These are phyloP conservation scores for Mortierella sp. DNA, from an alignment of 371 early-diverging fungal species.

Conservation along the genomic window DNA sequence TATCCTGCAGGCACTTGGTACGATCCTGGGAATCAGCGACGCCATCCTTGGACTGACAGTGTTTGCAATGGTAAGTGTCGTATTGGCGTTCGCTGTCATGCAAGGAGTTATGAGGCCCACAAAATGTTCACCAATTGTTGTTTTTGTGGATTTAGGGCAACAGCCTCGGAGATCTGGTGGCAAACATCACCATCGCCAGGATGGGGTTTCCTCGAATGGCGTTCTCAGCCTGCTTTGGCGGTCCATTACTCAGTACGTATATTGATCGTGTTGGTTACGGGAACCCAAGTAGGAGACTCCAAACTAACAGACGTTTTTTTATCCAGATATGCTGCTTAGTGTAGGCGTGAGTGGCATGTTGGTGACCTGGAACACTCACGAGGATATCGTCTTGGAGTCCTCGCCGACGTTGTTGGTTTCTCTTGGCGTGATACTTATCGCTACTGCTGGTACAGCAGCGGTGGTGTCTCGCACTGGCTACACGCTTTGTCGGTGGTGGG, in stretches of 20 bases:
- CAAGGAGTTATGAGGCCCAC: too few species aligned
- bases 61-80: conserved; percentile 73
- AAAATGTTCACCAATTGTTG: too few species aligned
- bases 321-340: conserved; percentile 77
- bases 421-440: conserved; percentile 58
- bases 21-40: conserved; percentile 79
- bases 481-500: conserved; percentile 61
- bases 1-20: conserved; percentile 77
- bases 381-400: conserved; percentile 59
- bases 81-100: not conserved
- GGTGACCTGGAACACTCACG: conserved; percentile 59
- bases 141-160: conserved; percentile 67
- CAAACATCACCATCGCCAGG: conserved; percentile 75
- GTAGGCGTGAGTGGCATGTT: conserved; percentile 76
- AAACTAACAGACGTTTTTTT: not conserved
- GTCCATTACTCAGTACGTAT: conserved; percentile 80
- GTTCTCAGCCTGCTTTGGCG: conserved; percentile 87
- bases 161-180: conserved; percentile 84
- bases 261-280: not conserved
- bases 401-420: conserved; percentile 68
- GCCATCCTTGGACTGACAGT: conserved; percentile 84
- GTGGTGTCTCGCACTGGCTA: conserved; percentile 67
- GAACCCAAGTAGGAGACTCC: not conserved
- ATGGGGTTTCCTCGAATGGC: conserved; percentile 90
- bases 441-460: conserved; percentile 57